These are phyloP conservation scores for Juncus inflexus DNA, from an alignment of 176 grass and related monocot genomes.

Conservation along the genomic window DNA sequence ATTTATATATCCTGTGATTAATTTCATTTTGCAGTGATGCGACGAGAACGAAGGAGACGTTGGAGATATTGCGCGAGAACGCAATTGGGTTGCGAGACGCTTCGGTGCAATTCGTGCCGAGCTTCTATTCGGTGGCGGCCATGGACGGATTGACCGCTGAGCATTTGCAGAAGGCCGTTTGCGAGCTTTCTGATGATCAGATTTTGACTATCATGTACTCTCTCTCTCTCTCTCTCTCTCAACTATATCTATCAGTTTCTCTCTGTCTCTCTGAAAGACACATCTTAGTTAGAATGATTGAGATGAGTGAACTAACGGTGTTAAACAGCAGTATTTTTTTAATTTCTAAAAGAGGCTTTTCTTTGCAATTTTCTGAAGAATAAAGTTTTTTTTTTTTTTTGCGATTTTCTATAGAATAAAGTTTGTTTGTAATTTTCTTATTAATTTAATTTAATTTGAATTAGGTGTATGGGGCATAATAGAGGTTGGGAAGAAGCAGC, in stretches of 20 bases:
- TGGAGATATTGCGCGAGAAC: slow-evolving; percentile 72
- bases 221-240: slow-evolving; percentile 14
- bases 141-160: slow-evolving; percentile 94
- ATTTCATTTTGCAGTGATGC: slow-evolving; percentile 51
- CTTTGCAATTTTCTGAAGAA: too few relatives aligned
- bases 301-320: too few relatives aligned
- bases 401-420: too few relatives aligned
- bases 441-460: not conserved
- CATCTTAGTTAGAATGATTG: too few relatives aligned
- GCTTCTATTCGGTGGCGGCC: slow-evolving; percentile 92
- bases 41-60: slow-evolving; percentile 85
- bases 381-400: too few relatives aligned
- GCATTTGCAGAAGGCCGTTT: slow-evolving; percentile 81
- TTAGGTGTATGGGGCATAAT: slow-evolving; percentile 99
- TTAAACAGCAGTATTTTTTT: too few relatives aligned
- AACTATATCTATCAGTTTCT: not conserved
- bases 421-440: too few relatives aligned
- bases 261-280: too few relatives aligned
- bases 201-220: slow-evolving; percentile 90
- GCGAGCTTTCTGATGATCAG: slow-evolving; percentile 68
- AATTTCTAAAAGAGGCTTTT: too few relatives aligned
- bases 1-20: not conserved
- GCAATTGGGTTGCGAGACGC: slow-evolving; percentile 57
- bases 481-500: slow-evolving; percentile 98
- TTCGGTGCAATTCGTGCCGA: slow-evolving; percentile 72